Conservation (phyloP, 306 rosid genomes). For the Spatholobus suberectus region DNA sequence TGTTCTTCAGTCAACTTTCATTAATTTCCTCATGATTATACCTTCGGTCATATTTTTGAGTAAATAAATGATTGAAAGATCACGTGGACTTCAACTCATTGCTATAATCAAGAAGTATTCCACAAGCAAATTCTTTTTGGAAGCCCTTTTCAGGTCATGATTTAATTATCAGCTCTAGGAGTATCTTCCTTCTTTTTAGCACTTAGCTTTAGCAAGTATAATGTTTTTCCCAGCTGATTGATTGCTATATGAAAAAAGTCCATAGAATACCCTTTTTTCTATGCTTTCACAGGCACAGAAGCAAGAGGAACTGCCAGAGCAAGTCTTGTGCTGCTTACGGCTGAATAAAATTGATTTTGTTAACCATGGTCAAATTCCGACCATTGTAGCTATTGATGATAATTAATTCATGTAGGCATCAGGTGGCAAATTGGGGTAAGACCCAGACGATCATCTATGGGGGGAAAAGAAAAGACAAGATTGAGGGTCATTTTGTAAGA, state of each 20-base stretch:
- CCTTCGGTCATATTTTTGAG: neutral
- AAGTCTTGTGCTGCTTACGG: constrained; percentile 81
- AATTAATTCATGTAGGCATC: constrained; percentile 19
- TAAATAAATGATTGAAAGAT: neutral
- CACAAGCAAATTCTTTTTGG: neutral
- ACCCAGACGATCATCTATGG: neutral
- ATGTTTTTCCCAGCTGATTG: neutral
- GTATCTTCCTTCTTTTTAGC: neutral
- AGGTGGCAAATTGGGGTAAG: neutral
- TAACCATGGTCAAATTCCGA: constrained; percentile 83
- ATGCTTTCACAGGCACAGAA: constrained; percentile 76
- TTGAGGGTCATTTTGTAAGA: constrained; percentile 5
- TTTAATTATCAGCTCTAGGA: neutral
- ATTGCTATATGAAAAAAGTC: neutral
- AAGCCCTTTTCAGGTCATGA: neutral
- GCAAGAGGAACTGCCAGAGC: constrained; percentile 86
- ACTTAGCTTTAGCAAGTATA: neutral
- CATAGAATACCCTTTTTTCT: neutral
- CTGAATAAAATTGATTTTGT: constrained; percentile 82
- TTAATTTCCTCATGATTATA: neutral
- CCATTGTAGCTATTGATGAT: constrained; percentile 60
- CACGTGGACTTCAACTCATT: neutral
- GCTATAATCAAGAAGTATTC: neutral
- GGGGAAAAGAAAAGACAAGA: neutral
- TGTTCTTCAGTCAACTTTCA: neutral